Base-by-base conservation (phyloP, 2,329 filamentous ascomycete species). In the Apiospora phragmitis region DNA sequence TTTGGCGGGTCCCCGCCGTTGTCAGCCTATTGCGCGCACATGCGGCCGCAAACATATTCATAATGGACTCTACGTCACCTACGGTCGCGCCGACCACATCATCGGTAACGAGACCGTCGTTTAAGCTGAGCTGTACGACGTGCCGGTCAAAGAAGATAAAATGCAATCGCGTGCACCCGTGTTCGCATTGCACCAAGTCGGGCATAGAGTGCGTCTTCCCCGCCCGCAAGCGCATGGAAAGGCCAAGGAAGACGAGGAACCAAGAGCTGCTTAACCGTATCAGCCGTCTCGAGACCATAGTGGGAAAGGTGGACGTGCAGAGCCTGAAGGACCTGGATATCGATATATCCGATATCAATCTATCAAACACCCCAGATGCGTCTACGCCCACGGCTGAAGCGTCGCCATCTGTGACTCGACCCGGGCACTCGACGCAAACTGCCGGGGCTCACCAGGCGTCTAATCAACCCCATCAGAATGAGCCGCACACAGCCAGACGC, bases 91-190 rank as follows among this genome's bases (percentile, higher is more conserved):
- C 55, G 9, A 38, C 32, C 14, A 12, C 55, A 21, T 38, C 55
- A 12, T 62, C 55, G 8, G 26, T 32, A 24, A 24, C 67, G 18
- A 41, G 32, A 18, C 35, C 71, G 16, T 66, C 49, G 18, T 68
- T 69, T 49, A 70, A 71, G n/a, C 77, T 86, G 65, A 85, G 83
- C 47, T 92, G 91, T 76, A 83, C 89, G 6, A 83, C 85, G n/a
- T 93, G 90, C 75, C 88, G 91, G 71, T 86, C 88, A 72, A 86
- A 89, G 72, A 91, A 91, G 76, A 82, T 91, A 62, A 90, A 87
- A 74, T 91, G 89, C 79, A 85, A 89, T 75, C 85, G 87, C 73
- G 80, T 82, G 45, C 82, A 85, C 71, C 89, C 89, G 6, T 91
- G 90, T 76, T 78, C 80, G 8, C 85, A 87, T 70, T 91, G 89